Base-by-base conservation (phyloP, 2,329 filamentous ascomycete genomes). In the Penicillium sp. region DNA sequence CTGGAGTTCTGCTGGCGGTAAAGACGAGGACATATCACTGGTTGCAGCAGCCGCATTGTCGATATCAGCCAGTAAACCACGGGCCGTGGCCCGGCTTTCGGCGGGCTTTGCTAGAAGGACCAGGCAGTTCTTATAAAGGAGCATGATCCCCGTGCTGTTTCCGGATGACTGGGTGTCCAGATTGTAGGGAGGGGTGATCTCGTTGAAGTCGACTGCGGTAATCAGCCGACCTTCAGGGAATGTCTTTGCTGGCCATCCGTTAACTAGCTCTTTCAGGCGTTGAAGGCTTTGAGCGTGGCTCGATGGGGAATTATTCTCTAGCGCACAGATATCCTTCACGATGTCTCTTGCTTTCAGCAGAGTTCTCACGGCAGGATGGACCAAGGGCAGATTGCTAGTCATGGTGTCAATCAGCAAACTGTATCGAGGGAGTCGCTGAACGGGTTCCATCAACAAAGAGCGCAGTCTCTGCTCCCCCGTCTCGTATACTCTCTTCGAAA, bases 321-420 rank as follows among this genome's bases (percentile, higher is more conserved):
- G 88, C 17, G 93, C 95, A 75, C 94, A 99, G 43, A 99, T 99
- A 54, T 96, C 94, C 21, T 93, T 92, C 64, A 99, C 92, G 53
- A 96, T 90, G 72, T 97, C 94, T 64, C 93, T 85, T 0, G 94
- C 93, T 71, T 91, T 93, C 42, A 97, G 84, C 77, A 99, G 88
- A 3, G 84, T 82, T 64, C 89, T 88, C 53, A 96, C 82, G 0
- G 93, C 93, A 3, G 92, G 90, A 71, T 97, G 93, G 9, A 89
- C 87, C 50, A 93, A 85, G 5, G 93, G 93, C 19, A 97, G 83
- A 60, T 89, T 92, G 64, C 88, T 87, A 48, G 94, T 85, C 70
- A 99, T 97, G 69, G 95, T 93, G 77, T 99, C 94, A 67, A 99
- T 97, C 70, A 97, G 89, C 37, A 99, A 81, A 69, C 91, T 97